Evolutionary conservation across 805 yeast genomes (phyloP).

Genomic region (Grigorovia yakushimaensis): DNA sequence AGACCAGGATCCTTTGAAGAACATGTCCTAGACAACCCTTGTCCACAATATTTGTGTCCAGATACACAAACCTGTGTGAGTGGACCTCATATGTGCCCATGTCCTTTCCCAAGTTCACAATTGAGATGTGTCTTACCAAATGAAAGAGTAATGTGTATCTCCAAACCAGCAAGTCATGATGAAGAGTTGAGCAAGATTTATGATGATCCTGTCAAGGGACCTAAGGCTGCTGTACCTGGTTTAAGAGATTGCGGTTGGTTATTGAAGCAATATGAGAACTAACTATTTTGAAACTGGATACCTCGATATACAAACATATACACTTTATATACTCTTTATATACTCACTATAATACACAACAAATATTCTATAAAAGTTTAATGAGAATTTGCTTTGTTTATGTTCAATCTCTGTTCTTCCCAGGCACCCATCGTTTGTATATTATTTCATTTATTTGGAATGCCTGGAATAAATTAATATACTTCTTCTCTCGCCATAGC

Average conservation of each 20-base stretch:
- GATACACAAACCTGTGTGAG: slow-evolving; percentile 75
- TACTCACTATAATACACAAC: no score
- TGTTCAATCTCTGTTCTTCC: slow-evolving; percentile 62
- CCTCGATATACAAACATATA: not conserved
- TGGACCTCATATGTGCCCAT: slow-evolving; percentile 67
- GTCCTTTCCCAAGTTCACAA: slow-evolving; percentile 82
- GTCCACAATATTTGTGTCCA: slow-evolving; percentile 67
- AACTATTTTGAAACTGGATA: no score
- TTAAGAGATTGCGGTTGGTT: slow-evolving; percentile 85
- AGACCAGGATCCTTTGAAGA: slow-evolving; percentile 29
- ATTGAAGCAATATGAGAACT: slow-evolving; percentile 45
- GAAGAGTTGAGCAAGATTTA: slow-evolving; percentile 26
- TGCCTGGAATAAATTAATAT: slow-evolving; percentile 27
- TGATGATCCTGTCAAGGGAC: slow-evolving; percentile 40
- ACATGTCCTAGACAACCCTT: slow-evolving; percentile 32
- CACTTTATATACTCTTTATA: not conserved
- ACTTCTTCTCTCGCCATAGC: slow-evolving; percentile 13
- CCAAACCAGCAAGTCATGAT: slow-evolving; percentile 57
- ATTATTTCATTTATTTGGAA: slow-evolving; percentile 54
- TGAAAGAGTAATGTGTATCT: slow-evolving; percentile 62
- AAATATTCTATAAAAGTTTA: no score
- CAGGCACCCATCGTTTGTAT: slow-evolving; percentile 78
- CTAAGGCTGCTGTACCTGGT: slow-evolving; percentile 37
- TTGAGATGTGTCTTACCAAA: slow-evolving; percentile 64
- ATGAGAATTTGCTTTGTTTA: not conserved